Conservation (phyloP, 768 basidiomycete species). For the Rhizopogon salebrosus region DNA sequence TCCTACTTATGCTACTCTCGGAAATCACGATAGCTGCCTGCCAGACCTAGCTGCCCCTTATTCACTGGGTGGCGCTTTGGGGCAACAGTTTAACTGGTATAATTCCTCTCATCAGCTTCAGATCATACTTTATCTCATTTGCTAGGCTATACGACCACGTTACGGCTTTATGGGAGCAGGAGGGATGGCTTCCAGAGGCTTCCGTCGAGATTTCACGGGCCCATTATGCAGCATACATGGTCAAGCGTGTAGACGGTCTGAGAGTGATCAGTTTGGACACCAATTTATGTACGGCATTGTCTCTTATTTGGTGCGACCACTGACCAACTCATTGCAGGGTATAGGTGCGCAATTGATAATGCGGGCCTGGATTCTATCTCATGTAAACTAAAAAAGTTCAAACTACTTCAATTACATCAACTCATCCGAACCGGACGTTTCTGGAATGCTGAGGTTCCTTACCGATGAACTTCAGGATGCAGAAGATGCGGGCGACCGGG, state of each 20-base stretch:
- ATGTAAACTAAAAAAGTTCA: conserved; percentile 31
- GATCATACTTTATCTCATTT: not conserved
- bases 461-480: conserved; percentile 76
- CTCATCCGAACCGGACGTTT: conserved; percentile 59
- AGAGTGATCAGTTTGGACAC: conserved; percentile 74
- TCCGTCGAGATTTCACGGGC: conserved; percentile 53
- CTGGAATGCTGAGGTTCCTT: conserved; percentile 72
- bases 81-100: conserved; percentile 46
- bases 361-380: not conserved
- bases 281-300: conserved; percentile 54
- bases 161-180: conserved; percentile 62
- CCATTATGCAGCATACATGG: conserved; percentile 73
- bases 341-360: conserved; percentile 15
- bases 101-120: not conserved
- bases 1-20: conserved; percentile 71
- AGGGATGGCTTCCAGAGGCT: conserved; percentile 60
- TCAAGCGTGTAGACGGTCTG: conserved; percentile 58
- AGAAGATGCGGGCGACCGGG: conserved; percentile 70
- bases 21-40: conserved; percentile 72
- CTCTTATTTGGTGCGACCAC: not conserved
- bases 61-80: conserved; percentile 48
- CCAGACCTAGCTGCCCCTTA: conserved; percentile 56
- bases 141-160: conserved; percentile 75
- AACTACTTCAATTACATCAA: conserved; percentile 81
- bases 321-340: conserved; percentile 20